These are phyloP conservation scores for Amphibolis antarctica DNA, from an alignment of 106 monocot species.

Conservation along the genomic window DNA sequence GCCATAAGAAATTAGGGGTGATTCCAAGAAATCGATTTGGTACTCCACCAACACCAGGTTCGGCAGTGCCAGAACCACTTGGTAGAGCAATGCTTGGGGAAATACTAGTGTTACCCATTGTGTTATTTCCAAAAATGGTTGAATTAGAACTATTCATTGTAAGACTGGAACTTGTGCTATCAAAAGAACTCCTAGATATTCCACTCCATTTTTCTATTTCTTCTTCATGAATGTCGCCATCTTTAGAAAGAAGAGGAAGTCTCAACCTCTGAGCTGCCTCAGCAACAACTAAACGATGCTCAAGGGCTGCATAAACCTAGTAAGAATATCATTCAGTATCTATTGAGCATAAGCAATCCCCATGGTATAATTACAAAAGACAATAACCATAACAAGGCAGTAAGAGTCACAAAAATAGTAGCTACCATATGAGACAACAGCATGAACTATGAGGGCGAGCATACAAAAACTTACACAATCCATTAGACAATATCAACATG, in stretches of 20 bases:
- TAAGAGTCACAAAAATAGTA: background rate
- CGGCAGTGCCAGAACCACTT: constrained; percentile 31
- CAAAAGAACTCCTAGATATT: constrained; percentile 64
- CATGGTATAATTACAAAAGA: too few relatives aligned
- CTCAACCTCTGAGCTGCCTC: constrained; percentile 96
- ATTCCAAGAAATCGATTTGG: constrained; percentile 90
- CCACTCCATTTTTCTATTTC: constrained; percentile 72
- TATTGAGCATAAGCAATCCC: background rate
- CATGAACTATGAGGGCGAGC: background rate
- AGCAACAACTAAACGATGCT: constrained; percentile 64
- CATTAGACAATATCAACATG: too few relatives aligned
- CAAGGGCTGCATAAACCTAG: constrained; percentile 80
- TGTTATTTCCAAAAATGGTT: constrained; percentile 26
- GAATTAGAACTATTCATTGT: constrained; percentile 52
- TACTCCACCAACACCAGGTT: constrained; percentile 87
- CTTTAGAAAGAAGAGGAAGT: constrained; percentile 88
- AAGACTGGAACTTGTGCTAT: constrained; percentile 49
- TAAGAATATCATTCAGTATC: background rate
- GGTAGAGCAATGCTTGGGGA: constrained; percentile 13
- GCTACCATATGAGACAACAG: background rate
- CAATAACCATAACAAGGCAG: too few relatives aligned
- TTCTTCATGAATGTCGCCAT: constrained; percentile 79
- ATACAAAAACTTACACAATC: too few relatives aligned
- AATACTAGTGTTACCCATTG: background rate
- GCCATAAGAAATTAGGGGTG: constrained; percentile 58